Base-by-base conservation (phyloP, 2,329 filamentous ascomycete genomes). In the Thielaviopsis ethacetica region DNA sequence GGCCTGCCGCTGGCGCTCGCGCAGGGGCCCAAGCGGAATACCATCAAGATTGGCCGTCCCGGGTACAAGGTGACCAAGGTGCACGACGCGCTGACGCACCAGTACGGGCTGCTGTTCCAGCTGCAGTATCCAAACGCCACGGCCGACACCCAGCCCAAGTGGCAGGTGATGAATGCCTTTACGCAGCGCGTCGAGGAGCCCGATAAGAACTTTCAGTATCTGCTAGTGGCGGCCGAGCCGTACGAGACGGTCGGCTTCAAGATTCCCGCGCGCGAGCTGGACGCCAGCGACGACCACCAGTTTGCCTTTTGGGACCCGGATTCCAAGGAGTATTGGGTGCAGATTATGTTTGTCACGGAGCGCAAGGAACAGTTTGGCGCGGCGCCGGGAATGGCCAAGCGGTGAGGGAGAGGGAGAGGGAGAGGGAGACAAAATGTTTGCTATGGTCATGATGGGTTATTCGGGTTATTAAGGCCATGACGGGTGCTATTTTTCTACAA, bases 21-120 rank as follows among this genome's bases (percentile, higher is more conserved):
- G 62, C 84, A 85, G 17, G 67, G 75, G 70, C 79, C 87, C n/a
- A 82, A 85, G 68, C 84, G 84, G 69, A 94, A 95, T 67, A 75
- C 89, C 17, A 83, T 97, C 68, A 96, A 96, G 80, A 97, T 98
- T 66, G 93, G 93, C 3, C 81, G 91, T 5, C 93, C 93, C 0
- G 93, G 93, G 0, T 98, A 98, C 76, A 94, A 95, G 71, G 96
- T 98, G 71, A 96, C 91, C 21, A 98, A 98, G 76, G 85, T 91
- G 53, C 81, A 90, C 63, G 91, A 98, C 70, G 87, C 89, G 4
- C 79, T 91, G 64, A 94, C 90, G 59, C 76, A 88, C 49, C 93
- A 98, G 74, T 81, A 91, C 65, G 93, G 93, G 0, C 70, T 98
- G 66, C 76, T 97, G n/a, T 97, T 97, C 72, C 91, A 97, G 74